These are phyloP conservation scores for Ogataea thermomethanolica DNA, from an alignment of 805 yeast genomes.

Conservation along the genomic window DNA sequence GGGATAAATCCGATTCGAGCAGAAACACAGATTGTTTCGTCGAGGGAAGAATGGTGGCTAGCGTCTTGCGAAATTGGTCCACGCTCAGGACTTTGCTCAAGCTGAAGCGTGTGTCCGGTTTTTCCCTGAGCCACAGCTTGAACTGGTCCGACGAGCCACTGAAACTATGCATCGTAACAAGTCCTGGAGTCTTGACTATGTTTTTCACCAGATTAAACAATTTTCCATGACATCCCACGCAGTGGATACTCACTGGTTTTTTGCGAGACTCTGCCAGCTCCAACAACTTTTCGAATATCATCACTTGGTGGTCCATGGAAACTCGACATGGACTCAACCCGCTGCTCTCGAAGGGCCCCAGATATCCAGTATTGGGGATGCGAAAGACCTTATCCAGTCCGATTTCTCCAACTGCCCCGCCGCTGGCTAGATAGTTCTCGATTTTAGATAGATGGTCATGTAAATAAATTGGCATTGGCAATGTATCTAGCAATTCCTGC, in stretches of 20 bases:
- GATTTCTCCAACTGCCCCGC: constrained; percentile 73
- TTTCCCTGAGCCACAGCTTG: constrained; percentile 40
- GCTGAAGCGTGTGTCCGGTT: constrained; percentile 37
- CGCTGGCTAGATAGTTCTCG: constrained; percentile 26
- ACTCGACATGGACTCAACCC: constrained; percentile 43
- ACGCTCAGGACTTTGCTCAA: constrained; percentile 29
- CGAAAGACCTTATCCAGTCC: constrained; percentile 81
- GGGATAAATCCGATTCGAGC: constrained; percentile 51
- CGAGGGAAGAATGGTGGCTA: constrained; percentile 24
- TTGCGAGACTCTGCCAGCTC: constrained; percentile 46
- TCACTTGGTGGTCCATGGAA: constrained; percentile 59
- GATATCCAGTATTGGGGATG: constrained; percentile 58
- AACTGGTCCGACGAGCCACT: constrained; percentile 79
- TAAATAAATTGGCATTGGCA: constrained; percentile 63
- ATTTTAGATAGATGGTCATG: constrained; percentile 34
- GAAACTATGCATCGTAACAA: constrained; percentile 74
- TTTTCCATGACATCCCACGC: constrained; percentile 74
- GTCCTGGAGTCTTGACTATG: constrained; percentile 28
- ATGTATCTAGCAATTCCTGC: constrained; percentile 36
- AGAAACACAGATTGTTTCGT: constrained; percentile 33
- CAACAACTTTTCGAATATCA: constrained; percentile 49
- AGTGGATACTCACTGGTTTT: constrained; percentile 71
- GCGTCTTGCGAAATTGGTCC: constrained; percentile 16
- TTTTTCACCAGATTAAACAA: constrained; percentile 42
- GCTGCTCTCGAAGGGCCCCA: constrained; percentile 31